Base-by-base conservation (phyloP, 1,139 yeast genomes). In the Kazachstania sp. region DNA sequence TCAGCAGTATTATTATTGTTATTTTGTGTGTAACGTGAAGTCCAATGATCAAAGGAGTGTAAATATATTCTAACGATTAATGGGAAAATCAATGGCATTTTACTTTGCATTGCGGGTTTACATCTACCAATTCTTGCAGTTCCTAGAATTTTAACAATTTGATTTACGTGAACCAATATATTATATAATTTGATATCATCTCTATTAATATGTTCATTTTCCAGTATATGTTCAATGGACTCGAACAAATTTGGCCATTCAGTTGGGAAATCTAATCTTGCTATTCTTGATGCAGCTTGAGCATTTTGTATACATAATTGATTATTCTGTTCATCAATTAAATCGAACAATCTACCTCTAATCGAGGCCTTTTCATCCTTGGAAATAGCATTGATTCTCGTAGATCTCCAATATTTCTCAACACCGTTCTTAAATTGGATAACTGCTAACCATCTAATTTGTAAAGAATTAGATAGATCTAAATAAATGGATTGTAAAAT, bases 381-480 rank as follows among this genome's bases (percentile, higher is more conserved):
- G 9, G 72, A 55, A 15, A 87, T 79, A 1, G 86, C 78, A 55
- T 67, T 63, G 20, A 56, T 68, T 29, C 86, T 72, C 0, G 87
- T 73, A 0, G 81, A 70, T 49, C 96, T 71, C 97, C 97, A 90
- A 58, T 79, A 80, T 57, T 75, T 79, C 32, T 86, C 95, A 23
- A 86, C 71, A 1, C 95, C 95, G 65, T 90, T 92, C 60, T 92
- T 92, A 64, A 92, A 79, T 54, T 85, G 85, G 40, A 92, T 90
- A 3, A 87, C 74, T 0, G 96, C 90, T 39, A 90, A 70, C 95
- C 95, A 87, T 59, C 97, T 71, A 8, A 79, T 71, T 51, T 83
- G 86, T 29, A 83, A 66, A 0, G 86, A 75, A 15, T 77, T 57
- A 0, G 78, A 73, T 5, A 72, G 64, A 53, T 83, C 80, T 48